Evolutionary conservation across 371 early-diverging fungal genomes (phyloP), one percentile per base, ranked within the genome.

Genomic region (Apophysomyces sp.): DNA sequence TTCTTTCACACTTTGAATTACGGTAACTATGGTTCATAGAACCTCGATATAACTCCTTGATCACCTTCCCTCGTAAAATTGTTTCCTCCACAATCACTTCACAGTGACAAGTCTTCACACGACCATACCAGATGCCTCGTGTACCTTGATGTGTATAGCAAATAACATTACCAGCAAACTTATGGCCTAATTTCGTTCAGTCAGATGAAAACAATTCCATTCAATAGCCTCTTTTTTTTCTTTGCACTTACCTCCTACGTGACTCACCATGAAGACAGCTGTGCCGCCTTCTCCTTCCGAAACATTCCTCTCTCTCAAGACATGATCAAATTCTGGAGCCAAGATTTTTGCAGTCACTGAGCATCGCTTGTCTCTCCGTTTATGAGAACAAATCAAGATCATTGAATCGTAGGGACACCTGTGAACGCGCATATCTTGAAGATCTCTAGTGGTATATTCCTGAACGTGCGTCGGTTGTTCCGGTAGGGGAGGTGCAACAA

Each of bases 351-450:
- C 92, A 0, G 87, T 80, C 9, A 88, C 77, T 24, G 90, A 89
- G 63, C 92, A 92, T 8, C 90, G 76, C 69, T 90, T 90, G 63
- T 92, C 92, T 52, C 92, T 69, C 58, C 83, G 83, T 59, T 75
- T 76, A 68, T 92, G 92, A 2, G 86, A 85, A 64, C 92, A 92
- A 15, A 92, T 85, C 56, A 92, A 68, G 9, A 92, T 65, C 11
- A 77, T 60, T 6, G 54, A 56, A 15, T 65, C 69, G 54, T 80
- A 78, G 1, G 74, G 72, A 51, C 49, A 56, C 27, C 28, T 44
- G 1, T 39, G 26, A 3, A 73, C 59, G 1, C 53, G 44, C 67
- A 73, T 67, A 12, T 41, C 51, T 18, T 44, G 49, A 21, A 44
- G 16, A 44, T 44, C 5, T 39, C 61, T 2, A 56, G 52, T 2